Evolutionary conservation across 2,329 filamentous ascomycete species (phyloP).

Genomic region (Sporothrix euskadiensis): DNA sequence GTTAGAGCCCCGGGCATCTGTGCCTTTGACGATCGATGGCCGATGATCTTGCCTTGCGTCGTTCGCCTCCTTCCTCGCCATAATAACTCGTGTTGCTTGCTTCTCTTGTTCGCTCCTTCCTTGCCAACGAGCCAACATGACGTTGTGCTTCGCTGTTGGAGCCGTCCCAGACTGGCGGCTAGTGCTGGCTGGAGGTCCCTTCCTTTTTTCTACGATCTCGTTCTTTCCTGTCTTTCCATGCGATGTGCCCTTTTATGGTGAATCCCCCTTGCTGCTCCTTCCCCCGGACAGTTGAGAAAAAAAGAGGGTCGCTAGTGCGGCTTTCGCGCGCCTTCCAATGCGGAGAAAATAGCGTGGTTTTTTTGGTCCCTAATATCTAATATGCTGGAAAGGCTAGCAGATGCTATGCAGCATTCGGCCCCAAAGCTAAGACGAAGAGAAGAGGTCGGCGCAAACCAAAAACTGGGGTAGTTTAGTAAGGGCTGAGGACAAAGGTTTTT

Average conservation of each 20-base stretch:
- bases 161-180: background rate
- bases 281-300: background rate
- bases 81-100: background rate
- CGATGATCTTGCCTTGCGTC: background rate
- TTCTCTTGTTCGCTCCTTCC: background rate
- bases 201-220: background rate
- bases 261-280: conserved; percentile 3
- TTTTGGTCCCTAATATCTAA: background rate
- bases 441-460: background rate
- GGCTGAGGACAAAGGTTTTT: background rate
- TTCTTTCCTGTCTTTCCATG: background rate
- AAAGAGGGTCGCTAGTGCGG: conserved; percentile 19
- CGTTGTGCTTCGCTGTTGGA: background rate
- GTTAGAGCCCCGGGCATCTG: background rate
- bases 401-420: background rate
- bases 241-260: background rate
- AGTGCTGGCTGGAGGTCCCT: background rate
- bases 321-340: conserved; percentile 13
- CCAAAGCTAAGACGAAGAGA: conserved; percentile 5
- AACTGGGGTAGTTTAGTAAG: background rate
- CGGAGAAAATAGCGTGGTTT: conserved; percentile 25
- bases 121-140: background rate
- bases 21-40: background rate
- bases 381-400: background rate
- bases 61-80: background rate